Evolutionary conservation across 495 filamentous ascomycete genomes (phyloP).

Genomic region (Gamarada debralockiae): DNA sequence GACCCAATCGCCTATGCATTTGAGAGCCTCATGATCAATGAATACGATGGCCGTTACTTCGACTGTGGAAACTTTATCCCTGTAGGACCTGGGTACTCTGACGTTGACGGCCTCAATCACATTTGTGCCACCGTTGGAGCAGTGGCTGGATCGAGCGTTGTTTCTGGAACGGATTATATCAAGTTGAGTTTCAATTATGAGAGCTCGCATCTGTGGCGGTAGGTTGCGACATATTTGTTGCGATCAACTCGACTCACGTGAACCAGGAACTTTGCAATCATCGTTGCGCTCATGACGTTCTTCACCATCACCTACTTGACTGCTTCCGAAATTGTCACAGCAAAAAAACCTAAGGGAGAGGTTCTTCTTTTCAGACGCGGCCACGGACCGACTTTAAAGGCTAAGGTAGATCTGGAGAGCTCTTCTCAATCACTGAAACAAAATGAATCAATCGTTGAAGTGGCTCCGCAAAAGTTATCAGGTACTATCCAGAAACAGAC

Average conservation of each 20-base stretch:
- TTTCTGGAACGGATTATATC: conserved; percentile 70
- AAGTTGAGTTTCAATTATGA: conserved; percentile 56
- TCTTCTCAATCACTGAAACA: conserved; percentile 35
- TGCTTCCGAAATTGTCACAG: conserved; percentile 67
- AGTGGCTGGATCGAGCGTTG: conserved; percentile 44
- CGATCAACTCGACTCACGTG: no score
- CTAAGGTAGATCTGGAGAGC: conserved; percentile 26
- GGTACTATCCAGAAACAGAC: no score
- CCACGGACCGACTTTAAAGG: not conserved
- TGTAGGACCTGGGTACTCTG: not conserved
- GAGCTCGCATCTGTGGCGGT: conserved; percentile 61
- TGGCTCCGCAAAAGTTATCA: conserved; percentile 45
- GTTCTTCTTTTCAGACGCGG: conserved; percentile 76
- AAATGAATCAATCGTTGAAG: conserved; percentile 38
- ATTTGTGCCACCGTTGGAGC: conserved; percentile 55
- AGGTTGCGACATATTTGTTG: no score
- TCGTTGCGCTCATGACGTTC: conserved; percentile 60
- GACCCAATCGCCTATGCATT: conserved; percentile 75
- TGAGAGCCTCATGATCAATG: conserved; percentile 63
- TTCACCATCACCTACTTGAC: conserved; percentile 63
- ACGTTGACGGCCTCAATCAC: conserved; percentile 39
- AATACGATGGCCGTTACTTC: no score
- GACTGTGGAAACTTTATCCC: conserved; percentile 49
- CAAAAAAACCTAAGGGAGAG: conserved; percentile 81
- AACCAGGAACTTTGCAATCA: conserved; percentile 65